These are phyloP conservation scores for Penicillium sp. DNA, from an alignment of 2,329 filamentous ascomycete genomes.

Conservation along the genomic window DNA sequence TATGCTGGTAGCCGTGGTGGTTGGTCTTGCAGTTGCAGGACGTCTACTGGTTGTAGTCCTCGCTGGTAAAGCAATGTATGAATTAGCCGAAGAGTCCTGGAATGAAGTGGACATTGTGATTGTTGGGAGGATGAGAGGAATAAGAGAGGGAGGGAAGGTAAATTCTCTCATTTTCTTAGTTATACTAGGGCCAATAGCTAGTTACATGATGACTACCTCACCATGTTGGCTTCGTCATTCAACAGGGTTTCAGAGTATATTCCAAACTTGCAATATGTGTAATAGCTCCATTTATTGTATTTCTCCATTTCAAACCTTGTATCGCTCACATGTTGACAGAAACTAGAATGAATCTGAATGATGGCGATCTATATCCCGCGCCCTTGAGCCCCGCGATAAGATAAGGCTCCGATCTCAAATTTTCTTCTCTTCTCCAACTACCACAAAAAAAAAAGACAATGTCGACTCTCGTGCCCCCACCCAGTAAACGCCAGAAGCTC, in stretches of 20 bases:
- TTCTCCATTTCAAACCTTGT: too few species aligned
- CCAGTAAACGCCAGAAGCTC: constrained; percentile 81
- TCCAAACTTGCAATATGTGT: too few species aligned
- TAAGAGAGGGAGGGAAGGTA: neutral
- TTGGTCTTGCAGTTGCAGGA: constrained; percentile 51
- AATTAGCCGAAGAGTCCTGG: constrained; percentile 11
- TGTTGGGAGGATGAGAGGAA: neutral
- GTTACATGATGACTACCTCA: too few species aligned
- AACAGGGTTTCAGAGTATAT: too few species aligned
- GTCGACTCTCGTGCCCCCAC: constrained; percentile 79
- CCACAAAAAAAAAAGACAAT: constrained; percentile 47
- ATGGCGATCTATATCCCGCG: neutral
- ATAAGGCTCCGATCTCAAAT: constrained; percentile 16
- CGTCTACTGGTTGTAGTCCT: constrained; percentile 45
- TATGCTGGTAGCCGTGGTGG: constrained; percentile 58
- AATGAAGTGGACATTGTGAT: constrained; percentile 15
- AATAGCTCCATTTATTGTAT: too few species aligned
- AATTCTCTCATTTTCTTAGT: neutral
- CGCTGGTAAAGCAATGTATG: constrained; percentile 23
- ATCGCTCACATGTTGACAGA: too few species aligned
- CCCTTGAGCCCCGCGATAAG: constrained; percentile 18
- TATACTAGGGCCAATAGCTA: too few species aligned
- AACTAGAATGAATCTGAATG: too few species aligned
- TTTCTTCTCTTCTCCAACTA: constrained; percentile 16
- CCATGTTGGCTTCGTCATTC: too few species aligned